These are phyloP conservation scores for Saprolegnia diclina DNA, from an alignment of 352 stramenopile genomes.

Conservation along the genomic window DNA sequence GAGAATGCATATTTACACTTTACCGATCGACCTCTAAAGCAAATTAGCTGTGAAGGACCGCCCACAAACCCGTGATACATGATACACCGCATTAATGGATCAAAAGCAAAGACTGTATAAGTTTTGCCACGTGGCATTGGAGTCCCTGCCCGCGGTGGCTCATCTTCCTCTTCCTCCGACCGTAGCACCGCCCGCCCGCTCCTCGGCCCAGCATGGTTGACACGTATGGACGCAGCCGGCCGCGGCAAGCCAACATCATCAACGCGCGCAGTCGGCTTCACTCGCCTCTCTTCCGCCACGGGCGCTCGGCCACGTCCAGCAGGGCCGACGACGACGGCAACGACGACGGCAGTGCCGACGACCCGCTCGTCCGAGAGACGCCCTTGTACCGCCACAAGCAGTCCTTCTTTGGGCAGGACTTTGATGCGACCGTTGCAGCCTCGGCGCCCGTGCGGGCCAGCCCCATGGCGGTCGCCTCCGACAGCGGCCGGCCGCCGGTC, in stretches of 20 bases:
- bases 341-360: not conserved
- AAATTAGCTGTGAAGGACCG: not conserved
- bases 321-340: constrained; percentile 10
- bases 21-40: not conserved
- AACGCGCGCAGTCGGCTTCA: constrained; percentile 16
- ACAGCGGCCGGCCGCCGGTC: not conserved
- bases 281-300: constrained; percentile 18
- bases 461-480: not conserved
- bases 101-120: no score
- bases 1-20: not conserved
- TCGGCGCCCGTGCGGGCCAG: not conserved
- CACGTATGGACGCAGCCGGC: constrained; percentile 15
- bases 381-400: not conserved
- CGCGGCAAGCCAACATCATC: constrained; percentile 17
- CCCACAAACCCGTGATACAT: no score
- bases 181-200: no score
- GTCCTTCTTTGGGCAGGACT: constrained; percentile 16
- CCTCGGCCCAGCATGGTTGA: constrained; percentile 6
- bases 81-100: not conserved
- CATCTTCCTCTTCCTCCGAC: not conserved
- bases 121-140: not conserved
- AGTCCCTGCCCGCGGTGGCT: not conserved
- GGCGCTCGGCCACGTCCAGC: not conserved
- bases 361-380: not conserved
- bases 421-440: not conserved